Base-by-base conservation (phyloP, 441 rosid genomes). In the Sinapis alba region DNA sequence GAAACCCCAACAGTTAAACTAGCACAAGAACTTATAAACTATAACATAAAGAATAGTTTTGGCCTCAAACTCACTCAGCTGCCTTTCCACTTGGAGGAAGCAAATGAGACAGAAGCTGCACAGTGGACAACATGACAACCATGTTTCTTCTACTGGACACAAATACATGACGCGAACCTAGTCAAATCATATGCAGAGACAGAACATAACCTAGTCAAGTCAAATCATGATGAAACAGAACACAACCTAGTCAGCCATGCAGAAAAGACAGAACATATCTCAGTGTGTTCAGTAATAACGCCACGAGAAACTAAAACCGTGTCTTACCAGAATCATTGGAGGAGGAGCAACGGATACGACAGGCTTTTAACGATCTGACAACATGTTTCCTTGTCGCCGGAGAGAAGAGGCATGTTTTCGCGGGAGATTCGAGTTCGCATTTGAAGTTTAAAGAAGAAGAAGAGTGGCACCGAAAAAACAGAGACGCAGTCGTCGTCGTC, bases 81-180 rank as follows among this genome's bases (percentile, higher is more conserved):
- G 92, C 97, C 9, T 51, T 61, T 21, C 82, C 89, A n/a, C 59
- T 58, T 58, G 15, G 64, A 10, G 76, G 83, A 54, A 82, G 78
- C 24, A 80, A 10, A 60, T 76, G 85, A 34, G 83, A 62, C 38
- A 89, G 81, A 82, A 88, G 64, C 63, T 86, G 92, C 61, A 85
- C 63, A 0, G 88, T 54, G 6, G 95, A 82, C 7, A 84, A 57
- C 18, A 82, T 11, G 0, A 81, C 19, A 28, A 86, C 80, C 34
- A 82, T 74, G 73, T 79, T 72, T 84, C 96, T 86, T 45, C 88
- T 81, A 71, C 45, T 75, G 27, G 75, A 72, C 59, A 68, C 23
- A 51, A 79, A 76, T 54, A 64, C 47, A 27, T 12, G 5, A 76
- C 54, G 68, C 20, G 72, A 47, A 32, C 81, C 91, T 83, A 43